Conservation (phyloP, 805 yeast genomes). For the Suhomyces vadensis region DNA sequence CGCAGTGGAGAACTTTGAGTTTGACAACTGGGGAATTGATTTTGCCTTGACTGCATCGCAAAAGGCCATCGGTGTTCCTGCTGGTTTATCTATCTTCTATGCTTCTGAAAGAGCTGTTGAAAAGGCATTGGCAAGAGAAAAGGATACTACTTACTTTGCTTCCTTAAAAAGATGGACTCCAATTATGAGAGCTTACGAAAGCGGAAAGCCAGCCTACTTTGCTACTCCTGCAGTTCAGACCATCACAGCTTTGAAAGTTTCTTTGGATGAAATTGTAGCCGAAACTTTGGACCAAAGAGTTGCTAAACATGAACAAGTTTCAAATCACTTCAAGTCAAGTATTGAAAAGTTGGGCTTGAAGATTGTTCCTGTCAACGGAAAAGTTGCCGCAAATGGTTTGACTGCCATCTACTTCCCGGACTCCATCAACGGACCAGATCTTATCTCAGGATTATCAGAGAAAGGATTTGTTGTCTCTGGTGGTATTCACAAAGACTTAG, state of each 20-base stretch:
- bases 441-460: conserved; percentile 56
- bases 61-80: conserved; percentile 92
- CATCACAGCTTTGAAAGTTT: conserved; percentile 74
- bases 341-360: conserved; percentile 62
- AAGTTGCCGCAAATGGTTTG: conserved; percentile 81
- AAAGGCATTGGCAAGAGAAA: conserved; percentile 51
- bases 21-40: conserved; percentile 89
- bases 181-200: conserved; percentile 81
- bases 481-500: conserved; percentile 82
- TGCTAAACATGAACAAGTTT: conserved; percentile 59
- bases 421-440: conserved; percentile 65
- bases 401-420: conserved; percentile 85
- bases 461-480: conserved; percentile 82
- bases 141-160: conserved; percentile 61
- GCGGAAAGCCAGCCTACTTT: conserved; percentile 77
- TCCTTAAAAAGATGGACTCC: conserved; percentile 85
- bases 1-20: conserved; percentile 83
- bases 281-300: conserved; percentile 59
- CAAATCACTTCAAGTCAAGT: conserved; percentile 63
- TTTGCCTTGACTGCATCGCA: conserved; percentile 90
- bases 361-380: conserved; percentile 59
- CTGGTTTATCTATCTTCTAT: conserved; percentile 81
- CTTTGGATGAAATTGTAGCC: conserved; percentile 69
- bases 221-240: conserved; percentile 97
- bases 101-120: conserved; percentile 74